A percentile compares a stretch with the other conserved stretches of the same genome.
Conservation (phyloP, 495 filamentous ascomycete species). For the Recurvomyces mirabilis region DNA sequence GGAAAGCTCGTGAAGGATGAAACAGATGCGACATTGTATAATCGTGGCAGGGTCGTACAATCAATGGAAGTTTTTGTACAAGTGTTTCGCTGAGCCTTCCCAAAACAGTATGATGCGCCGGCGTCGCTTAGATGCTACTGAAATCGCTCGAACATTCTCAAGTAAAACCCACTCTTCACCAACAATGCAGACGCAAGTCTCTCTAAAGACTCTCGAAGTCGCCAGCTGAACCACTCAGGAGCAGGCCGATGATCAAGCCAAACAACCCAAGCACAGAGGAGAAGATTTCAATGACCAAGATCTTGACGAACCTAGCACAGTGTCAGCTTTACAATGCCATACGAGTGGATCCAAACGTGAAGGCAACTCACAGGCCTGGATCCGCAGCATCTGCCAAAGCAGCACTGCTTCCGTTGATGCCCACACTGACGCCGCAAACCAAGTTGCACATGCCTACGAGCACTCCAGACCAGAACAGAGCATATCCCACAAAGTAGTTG, state of each 20-base stretch:
- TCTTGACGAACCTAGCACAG: slow-evolving; percentile 80
- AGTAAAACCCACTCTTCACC: too few relatives aligned
- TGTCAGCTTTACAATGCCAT: slow-evolving; percentile 3
- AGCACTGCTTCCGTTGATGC: slow-evolving; percentile 94
- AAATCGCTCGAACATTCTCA: too few relatives aligned
- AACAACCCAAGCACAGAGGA: slow-evolving; percentile 97
- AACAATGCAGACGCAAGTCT: too few relatives aligned
- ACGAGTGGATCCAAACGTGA: slow-evolving; percentile 18
- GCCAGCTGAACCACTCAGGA: slow-evolving; percentile 68
- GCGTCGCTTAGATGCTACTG: too few relatives aligned
- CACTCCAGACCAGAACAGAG: slow-evolving; percentile 89
- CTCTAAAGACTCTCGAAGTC: too few relatives aligned
- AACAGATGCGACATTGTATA: too few relatives aligned
- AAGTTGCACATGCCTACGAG: slow-evolving; percentile 92
- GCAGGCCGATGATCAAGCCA: slow-evolving; percentile 84
- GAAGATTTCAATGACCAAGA: slow-evolving; percentile 98
- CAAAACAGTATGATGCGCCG: too few relatives aligned
- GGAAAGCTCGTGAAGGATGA: too few relatives aligned
- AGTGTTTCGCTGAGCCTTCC: too few relatives aligned
- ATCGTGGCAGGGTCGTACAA: too few relatives aligned
- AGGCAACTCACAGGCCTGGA: slow-evolving; percentile 60
- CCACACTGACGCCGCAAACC: slow-evolving; percentile 91
- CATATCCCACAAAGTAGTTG: slow-evolving; percentile 91
- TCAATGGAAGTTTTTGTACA: too few relatives aligned
- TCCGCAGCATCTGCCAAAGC: slow-evolving; percentile 94